Percentiles rank a stretch among this genome's conserved stretches.
These are phyloP conservation scores for Saturnispora halmiae DNA, from an alignment of 805 yeast species.

Conservation along the genomic window DNA sequence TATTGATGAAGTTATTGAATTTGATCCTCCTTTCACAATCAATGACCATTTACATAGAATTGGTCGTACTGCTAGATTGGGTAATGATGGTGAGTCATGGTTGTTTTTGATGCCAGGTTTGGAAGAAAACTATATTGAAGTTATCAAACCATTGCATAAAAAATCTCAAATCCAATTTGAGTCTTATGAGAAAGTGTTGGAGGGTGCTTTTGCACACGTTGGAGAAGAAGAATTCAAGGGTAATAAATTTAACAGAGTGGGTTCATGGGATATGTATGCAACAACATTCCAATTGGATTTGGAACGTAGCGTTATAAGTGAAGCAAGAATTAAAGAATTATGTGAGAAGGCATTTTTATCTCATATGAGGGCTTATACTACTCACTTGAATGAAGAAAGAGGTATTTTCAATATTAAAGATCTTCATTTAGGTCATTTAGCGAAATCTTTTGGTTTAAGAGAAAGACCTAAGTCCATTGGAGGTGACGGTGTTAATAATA, in stretches of 20 bases:
- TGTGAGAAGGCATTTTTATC: slow-evolving; percentile 81
- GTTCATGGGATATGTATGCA: slow-evolving; percentile 83
- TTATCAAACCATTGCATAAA: slow-evolving; percentile 46
- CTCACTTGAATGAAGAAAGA: slow-evolving; percentile 79
- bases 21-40: slow-evolving; percentile 88
- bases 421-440: slow-evolving; percentile 91
- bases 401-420: slow-evolving; percentile 69
- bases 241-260: slow-evolving; percentile 23
- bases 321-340: slow-evolving; percentile 44
- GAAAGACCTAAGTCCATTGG: slow-evolving; percentile 80
- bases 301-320: slow-evolving; percentile 81
- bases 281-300: slow-evolving; percentile 92
- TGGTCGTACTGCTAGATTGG: slow-evolving; percentile 99
- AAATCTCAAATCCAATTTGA: slow-evolving; percentile 38
- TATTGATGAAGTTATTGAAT: slow-evolving; percentile 79
- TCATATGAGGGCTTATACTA: slow-evolving; percentile 91
- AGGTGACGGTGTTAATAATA: slow-evolving; percentile 28
- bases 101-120: slow-evolving; percentile 79
- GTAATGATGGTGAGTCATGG: slow-evolving; percentile 67
- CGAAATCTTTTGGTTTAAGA: slow-evolving; percentile 88
- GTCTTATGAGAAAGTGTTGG: slow-evolving; percentile 37
- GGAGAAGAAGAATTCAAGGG: slow-evolving; percentile 19
- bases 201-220: slow-evolving; percentile 21
- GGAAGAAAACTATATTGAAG: slow-evolving; percentile 76
- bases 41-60: slow-evolving; percentile 95